Percentiles rank a stretch among this genome's conserved stretches.
phyloP scores from a whole-genome alignment of 805 yeast species.

The Lipomyces sp. region DNA sequence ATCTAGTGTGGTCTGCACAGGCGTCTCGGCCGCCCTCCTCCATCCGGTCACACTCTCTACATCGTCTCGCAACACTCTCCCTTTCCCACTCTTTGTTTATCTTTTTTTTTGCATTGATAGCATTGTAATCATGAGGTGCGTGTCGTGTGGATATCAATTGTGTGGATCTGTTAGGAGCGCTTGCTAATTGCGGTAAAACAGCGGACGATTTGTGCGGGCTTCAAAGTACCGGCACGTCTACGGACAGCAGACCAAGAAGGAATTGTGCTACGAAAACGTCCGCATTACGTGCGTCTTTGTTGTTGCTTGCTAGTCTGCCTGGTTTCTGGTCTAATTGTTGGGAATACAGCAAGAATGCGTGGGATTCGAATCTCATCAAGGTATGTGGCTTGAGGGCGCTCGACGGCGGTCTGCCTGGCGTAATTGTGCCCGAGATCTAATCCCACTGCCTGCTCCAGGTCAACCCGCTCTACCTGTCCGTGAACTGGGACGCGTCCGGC shows the following conservation, averaged over 20 bases:
- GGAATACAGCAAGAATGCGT: slow-evolving; percentile 77
- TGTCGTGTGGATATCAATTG: too few relatives aligned
- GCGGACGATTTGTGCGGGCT: slow-evolving; percentile 81
- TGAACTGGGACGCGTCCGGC: slow-evolving; percentile 92
- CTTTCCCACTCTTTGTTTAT: too few relatives aligned
- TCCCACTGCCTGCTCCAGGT: too few relatives aligned
- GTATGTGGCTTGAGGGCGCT: slow-evolving; percentile 32
- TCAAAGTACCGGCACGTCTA: slow-evolving; percentile 95
- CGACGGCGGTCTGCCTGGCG: not conserved
- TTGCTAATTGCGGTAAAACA: too few relatives aligned
- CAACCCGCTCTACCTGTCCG: slow-evolving; percentile 80
- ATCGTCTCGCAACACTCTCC: too few relatives aligned
- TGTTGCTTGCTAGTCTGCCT: not conserved
- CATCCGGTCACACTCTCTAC: too few relatives aligned
- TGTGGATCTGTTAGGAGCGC: too few relatives aligned
- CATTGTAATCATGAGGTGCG: too few relatives aligned
- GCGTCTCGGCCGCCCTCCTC: too few relatives aligned
- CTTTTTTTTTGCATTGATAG: too few relatives aligned
- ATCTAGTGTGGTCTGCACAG: too few relatives aligned
- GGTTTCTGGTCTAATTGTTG: not conserved
- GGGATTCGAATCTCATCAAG: slow-evolving; percentile 89
- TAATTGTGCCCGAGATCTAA: too few relatives aligned
- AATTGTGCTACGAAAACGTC: slow-evolving; percentile 65
- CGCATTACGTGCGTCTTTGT: slow-evolving; percentile 37
- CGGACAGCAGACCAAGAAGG: slow-evolving; percentile 79